These are phyloP conservation scores for Cornus florida DNA, from an alignment of 148 eudicot genomes.

Conservation along the genomic window DNA sequence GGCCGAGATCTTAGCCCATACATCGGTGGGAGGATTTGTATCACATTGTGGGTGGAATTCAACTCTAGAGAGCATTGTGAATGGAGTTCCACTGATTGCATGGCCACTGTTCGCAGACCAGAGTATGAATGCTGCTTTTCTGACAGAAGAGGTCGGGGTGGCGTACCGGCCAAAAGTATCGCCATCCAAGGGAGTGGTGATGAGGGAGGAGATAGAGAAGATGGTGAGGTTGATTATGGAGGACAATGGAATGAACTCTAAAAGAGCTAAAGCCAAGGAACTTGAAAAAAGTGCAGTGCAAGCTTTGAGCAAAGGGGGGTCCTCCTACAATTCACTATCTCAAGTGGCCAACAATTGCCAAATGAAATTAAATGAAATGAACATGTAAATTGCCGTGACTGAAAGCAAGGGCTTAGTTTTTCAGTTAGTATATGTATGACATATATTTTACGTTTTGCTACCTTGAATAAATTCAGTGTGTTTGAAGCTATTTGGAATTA, in stretches of 20 bases:
- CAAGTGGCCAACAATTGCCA: too few species aligned
- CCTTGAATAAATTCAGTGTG: too few species aligned
- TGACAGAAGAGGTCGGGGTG: not conserved
- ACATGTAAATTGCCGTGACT: too few species aligned
- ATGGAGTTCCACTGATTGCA: not conserved
- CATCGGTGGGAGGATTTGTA: not conserved
- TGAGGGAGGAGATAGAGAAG: not conserved
- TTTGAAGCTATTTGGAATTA: too few species aligned
- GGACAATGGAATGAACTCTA: not conserved
- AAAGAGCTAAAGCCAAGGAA: not conserved
- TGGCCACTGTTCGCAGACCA: not conserved
- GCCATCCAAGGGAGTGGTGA: not conserved
- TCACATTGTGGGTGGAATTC: not conserved
- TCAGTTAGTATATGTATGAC: too few species aligned
- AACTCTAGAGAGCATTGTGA: not conserved
- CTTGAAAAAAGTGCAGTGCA: not conserved
- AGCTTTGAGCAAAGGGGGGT: not conserved
- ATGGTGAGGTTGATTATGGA: not conserved
- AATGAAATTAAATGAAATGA: too few species aligned
- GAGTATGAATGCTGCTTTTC: not conserved
- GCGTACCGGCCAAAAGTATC: not conserved
- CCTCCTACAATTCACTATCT: too few species aligned
- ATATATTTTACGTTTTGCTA: too few species aligned
- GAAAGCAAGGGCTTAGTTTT: too few species aligned
- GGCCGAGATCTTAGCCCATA: not conserved